A percentile compares a stretch with the other conserved stretches of the same genome.
phyloP scores from a whole-genome alignment of 2,329 filamentous ascomycete species.

The Falciphora oryzae region DNA sequence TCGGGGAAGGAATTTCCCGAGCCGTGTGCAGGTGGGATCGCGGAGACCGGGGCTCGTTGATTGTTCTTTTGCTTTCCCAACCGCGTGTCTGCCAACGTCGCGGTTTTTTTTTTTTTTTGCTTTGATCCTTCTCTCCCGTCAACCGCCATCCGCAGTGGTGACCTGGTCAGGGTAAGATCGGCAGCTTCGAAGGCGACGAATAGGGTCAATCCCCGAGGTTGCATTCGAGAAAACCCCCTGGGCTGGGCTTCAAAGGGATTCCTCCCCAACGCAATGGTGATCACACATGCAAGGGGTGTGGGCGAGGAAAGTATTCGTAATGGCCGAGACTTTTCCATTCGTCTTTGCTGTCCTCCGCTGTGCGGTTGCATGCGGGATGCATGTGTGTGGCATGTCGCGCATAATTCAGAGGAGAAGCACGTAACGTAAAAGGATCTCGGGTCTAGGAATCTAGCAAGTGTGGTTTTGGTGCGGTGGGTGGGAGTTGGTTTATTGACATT shows the following conservation, averaged over 20 bases:
- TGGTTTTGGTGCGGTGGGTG: too few relatives aligned
- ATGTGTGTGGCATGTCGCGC: neutral
- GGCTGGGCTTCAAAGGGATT: neutral
- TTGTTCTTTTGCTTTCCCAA: neutral
- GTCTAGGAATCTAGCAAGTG: neutral
- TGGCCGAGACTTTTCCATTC: neutral
- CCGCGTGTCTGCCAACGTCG: neutral
- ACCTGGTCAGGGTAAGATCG: neutral
- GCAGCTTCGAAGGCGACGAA: neutral
- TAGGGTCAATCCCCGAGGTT: neutral
- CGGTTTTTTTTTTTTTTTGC: neutral
- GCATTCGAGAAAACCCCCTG: neutral
- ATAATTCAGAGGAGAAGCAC: neutral
- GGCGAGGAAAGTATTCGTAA: neutral
- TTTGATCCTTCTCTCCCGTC: neutral
- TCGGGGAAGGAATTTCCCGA: neutral
- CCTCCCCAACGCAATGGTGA: neutral
- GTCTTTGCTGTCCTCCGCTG: neutral
- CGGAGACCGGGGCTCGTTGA: neutral
- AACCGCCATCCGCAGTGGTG: too few relatives aligned
- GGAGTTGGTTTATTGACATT: too few relatives aligned
- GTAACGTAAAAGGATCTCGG: neutral
- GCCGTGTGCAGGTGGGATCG: neutral
- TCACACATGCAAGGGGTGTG: neutral
- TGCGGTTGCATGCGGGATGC: too few relatives aligned